These are phyloP conservation scores for Tilletia caries DNA, from an alignment of 1,284 basidiomycete genomes.

Conservation along the genomic window DNA sequence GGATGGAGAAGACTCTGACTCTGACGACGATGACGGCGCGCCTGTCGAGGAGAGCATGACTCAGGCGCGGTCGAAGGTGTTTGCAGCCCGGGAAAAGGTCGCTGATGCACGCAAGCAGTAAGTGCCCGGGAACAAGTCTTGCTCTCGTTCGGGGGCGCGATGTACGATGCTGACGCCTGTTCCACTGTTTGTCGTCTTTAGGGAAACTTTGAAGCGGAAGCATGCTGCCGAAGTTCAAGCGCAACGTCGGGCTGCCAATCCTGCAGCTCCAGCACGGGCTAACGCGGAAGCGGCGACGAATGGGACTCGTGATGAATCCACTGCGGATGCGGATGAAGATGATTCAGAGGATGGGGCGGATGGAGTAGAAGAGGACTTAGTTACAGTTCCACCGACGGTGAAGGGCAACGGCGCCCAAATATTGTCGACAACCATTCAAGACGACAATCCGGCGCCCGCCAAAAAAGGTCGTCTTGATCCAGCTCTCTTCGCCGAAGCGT, in stretches of 20 bases:
- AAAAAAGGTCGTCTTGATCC: conserved; percentile 9
- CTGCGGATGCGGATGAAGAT: neutral
- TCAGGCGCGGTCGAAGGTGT: neutral
- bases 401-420: neutral
- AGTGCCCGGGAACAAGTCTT: neutral
- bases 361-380: neutral
- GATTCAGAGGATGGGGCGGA: neutral
- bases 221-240: neutral
- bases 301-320: too few species aligned
- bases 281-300: too few species aligned
- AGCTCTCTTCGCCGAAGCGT: conserved; percentile 4
- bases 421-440: neutral
- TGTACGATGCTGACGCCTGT: neutral
- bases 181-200: neutral
- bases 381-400: neutral
- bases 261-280: too few species aligned
- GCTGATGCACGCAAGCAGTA: neutral
- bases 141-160: neutral
- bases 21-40: conserved; percentile 1
- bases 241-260: neutral
- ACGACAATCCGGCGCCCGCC: neutral
- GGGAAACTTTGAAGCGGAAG: neutral
- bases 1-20: conserved; percentile 5
- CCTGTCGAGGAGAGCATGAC: conserved; percentile 8
- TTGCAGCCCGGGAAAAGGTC: neutral